Conservation (phyloP, 73 alveolate genomes). For the Paramecium sexaurelia region DNA sequence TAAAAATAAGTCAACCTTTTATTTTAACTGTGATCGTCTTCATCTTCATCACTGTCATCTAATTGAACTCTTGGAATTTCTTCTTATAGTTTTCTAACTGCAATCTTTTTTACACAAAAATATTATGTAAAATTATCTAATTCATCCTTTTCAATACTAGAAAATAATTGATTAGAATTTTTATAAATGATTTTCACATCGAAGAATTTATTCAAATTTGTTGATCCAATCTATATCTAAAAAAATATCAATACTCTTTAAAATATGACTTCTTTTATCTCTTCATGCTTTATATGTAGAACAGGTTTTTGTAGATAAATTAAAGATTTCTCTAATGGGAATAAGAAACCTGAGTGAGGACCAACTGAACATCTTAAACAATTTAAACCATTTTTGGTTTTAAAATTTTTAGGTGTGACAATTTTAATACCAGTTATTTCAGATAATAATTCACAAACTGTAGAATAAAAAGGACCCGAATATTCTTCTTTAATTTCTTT, state of each 20-base stretch:
- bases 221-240: background rate
- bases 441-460: background rate
- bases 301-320: background rate
- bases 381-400: background rate
- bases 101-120: background rate
- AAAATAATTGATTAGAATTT: background rate
- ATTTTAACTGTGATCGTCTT: background rate
- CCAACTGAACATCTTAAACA: constrained; percentile 27
- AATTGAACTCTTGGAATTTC: background rate
- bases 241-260: background rate
- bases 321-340: constrained; percentile 20
- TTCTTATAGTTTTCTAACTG: background rate
- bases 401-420: background rate
- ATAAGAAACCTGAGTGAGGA: constrained; percentile 40
- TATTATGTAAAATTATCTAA: background rate
- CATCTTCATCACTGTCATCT: background rate
- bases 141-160: background rate
- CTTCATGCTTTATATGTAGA: background rate
- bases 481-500: constrained; percentile 4
- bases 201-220: background rate
- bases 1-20: background rate
- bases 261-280: background rate
- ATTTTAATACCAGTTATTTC: constrained; percentile 42
- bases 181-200: background rate
- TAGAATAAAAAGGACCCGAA: background rate